Evolutionary conservation across 768 basidiomycete genomes (phyloP), one percentile per base, ranked within the genome.

Genomic region (Termitomyces eurrhizus): DNA sequence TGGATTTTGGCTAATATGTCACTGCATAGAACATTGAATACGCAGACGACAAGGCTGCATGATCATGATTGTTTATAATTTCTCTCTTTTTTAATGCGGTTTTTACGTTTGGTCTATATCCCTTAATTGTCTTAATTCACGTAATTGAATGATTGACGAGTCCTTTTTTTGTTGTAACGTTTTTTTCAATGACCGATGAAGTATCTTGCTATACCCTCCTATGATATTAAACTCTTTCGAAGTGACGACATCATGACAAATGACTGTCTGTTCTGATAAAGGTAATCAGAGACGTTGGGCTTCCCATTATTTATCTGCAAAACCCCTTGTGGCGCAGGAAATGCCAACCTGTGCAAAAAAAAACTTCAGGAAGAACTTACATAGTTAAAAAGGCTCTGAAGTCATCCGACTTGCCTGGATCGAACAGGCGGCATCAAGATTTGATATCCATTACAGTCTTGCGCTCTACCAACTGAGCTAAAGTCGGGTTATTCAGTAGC

Each of bases 401-500:
- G 21, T 21, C 21, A 21, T 21, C 21, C 59, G 53, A 60, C 59
- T 41, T 56, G 59, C 59, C 59, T 60, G 59, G 59, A 50, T 60
- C 53, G 59, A 60, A 56, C 52, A 55, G 45, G 54, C 54, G 54
- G 41, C 54, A 55, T 55, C 41, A 44, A 55, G 54, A 55, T 55
- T 42, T 37, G 18, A 39, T 57, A 57, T 63, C 75, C 59, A 63
- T 77, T 76, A 77, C 76, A 77, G 76, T 77, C 74, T 76, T 66
- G 70, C 72, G 76, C 77, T 78, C 77, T 78, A 73, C 76, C 77
- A 77, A 54, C 53, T 54, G 53, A 54, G 53, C 53, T 54, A 55
- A 55, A 44, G 54, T 55, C 54, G 54, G 54, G 72, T 75, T 29
- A 29, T 29, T 21, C 21, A 21, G 21, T 21, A 21, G 21, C 21